phyloP scores from a whole-genome alignment of 495 filamentous ascomycete genomes.

The Umbilicaria muhlenbergii region DNA sequence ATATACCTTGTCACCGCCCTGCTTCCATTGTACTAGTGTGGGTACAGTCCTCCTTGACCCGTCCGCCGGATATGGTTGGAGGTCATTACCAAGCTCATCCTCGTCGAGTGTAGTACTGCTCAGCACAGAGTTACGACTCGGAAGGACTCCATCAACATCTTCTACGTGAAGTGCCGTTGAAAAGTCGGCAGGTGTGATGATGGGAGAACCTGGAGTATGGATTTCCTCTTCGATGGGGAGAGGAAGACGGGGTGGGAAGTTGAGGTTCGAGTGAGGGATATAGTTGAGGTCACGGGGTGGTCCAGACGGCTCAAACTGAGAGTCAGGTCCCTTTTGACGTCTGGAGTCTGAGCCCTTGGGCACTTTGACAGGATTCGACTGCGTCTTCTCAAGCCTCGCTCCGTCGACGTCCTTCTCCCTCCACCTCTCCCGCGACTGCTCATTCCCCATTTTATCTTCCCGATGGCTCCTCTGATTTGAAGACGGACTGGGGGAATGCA shows the following conservation, averaged over 20 bases:
- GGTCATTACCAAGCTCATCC: conserved; percentile 62
- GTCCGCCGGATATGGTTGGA: conserved; percentile 42
- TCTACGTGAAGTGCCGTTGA: conserved; percentile 20
- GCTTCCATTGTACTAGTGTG: conserved; percentile 68
- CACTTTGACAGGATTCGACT: conserved; percentile 35
- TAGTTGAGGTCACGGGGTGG: conserved; percentile 34
- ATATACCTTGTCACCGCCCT: conserved; percentile 71
- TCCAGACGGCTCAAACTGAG: conserved; percentile 25
- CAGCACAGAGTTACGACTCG: conserved; percentile 42
- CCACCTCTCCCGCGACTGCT: conserved; percentile 10
- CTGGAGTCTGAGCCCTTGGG: conserved; percentile 15
- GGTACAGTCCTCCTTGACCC: conserved; percentile 53
- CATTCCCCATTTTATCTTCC: conserved; percentile 12
- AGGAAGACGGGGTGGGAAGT: conserved; percentile 71
- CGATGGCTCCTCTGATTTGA: conserved; percentile 2
- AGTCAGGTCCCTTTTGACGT: conserved; percentile 13
- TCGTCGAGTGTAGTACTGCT: conserved; percentile 63
- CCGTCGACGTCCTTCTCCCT: conserved; percentile 8
- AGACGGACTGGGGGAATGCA: conserved; percentile 1
- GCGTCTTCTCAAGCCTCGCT: conserved; percentile 14
- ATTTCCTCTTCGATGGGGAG: conserved; percentile 83
- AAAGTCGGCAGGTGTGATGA: conserved; percentile 42
- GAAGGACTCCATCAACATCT: conserved; percentile 34
- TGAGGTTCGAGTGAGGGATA: conserved; percentile 37
- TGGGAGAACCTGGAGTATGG: conserved; percentile 73